phyloP scores from a whole-genome alignment of 768 basidiomycete species.

The Leccinum ochraceum region DNA sequence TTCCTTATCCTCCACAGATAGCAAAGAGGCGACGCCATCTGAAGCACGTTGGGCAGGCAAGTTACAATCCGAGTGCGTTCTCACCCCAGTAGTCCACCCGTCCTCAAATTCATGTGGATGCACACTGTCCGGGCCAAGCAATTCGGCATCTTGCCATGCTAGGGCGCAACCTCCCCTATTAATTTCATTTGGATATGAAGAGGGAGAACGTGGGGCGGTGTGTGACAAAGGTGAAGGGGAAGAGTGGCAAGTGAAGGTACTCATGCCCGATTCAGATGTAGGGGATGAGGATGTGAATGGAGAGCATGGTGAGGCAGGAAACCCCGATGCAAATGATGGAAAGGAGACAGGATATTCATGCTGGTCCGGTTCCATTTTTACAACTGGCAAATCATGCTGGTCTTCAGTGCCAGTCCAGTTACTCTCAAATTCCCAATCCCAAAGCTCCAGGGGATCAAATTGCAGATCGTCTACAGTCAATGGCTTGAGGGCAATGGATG shows the following conservation, averaged over 20 bases:
- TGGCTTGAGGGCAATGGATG: conserved; percentile 32
- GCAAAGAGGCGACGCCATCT: not conserved
- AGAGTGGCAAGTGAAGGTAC: conserved; percentile 16
- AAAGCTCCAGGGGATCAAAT: conserved; percentile 43
- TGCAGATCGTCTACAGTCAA: conserved; percentile 40
- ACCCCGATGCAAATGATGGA: conserved; percentile 6
- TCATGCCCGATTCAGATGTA: conserved; percentile 17
- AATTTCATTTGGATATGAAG: conserved; percentile 13
- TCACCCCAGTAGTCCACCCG: conserved; percentile 30
- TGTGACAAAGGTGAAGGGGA: conserved; percentile 17
- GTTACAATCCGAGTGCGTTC: conserved; percentile 13
- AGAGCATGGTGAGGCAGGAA: conserved; percentile 21
- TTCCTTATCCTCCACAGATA: conserved; percentile 3
- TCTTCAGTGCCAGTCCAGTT: conserved; percentile 24
- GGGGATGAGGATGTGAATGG: conserved; percentile 24
- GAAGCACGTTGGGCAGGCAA: conserved; percentile 9
- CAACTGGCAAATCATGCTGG: conserved; percentile 26
- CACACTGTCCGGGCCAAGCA: conserved; percentile 47
- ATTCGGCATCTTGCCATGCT: conserved; percentile 45
- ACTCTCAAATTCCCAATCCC: conserved; percentile 38
- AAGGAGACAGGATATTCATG: conserved; percentile 27
- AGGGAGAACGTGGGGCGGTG: conserved; percentile 8
- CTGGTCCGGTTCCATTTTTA: conserved; percentile 46
- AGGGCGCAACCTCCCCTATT: conserved; percentile 26
- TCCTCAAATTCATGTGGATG: conserved; percentile 44